Base-by-base conservation (phyloP, 352 stramenopile species). In the Pythium chondricola region DNA sequence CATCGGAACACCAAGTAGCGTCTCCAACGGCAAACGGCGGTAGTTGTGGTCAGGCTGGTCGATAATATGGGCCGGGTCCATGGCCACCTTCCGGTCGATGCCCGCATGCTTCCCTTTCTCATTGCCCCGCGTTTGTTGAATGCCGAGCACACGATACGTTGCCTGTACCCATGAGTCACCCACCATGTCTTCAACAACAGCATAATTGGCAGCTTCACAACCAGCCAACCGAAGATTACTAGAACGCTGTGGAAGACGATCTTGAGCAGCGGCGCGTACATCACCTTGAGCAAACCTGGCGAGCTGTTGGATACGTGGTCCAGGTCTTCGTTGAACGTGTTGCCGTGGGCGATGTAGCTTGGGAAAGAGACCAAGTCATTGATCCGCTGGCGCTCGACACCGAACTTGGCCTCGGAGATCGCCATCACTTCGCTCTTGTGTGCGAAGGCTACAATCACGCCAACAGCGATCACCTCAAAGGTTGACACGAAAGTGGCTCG, bases 321-420 rank as follows among this genome's bases (percentile, higher is more conserved):
- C 13, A 58, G 47, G 4, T 57, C 42, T 38, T 41, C 47, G 20
- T 66, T 63, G 41, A 58, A 70, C 18, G 55, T 56, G 45, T 69
- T 69, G 16, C 43, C 51, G 21, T 55, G 48, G 25, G 55, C 60
- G 7, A 65, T 32, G 26, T 20, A 48, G 8, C 39, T 52, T 2
- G 39, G 18, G 35, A 69, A 69, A 1, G 55, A 49, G 9, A 44
- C 16, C 4, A 56, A 26, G 30, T 69, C 60, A 10, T 52, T 55
- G n/a, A 58, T 13, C n/a, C 60, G 60, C 56, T 69, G 60, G 30
- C 52, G 35, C 31, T 68, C 60, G 8, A 68, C 11, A 3, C 9
- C 56, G 27, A 53, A 69, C 31, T 69, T 65, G 14, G 32, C 52
- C n/a, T 58, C 47, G 9, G 37, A 52, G 17, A 69, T 65, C 3